Percentiles rank a stretch among this genome's conserved stretches.
These are phyloP conservation scores for Xenosphaeropsis pyriputrescens DNA, from an alignment of 2,329 filamentous ascomycete species.

Conservation along the genomic window DNA sequence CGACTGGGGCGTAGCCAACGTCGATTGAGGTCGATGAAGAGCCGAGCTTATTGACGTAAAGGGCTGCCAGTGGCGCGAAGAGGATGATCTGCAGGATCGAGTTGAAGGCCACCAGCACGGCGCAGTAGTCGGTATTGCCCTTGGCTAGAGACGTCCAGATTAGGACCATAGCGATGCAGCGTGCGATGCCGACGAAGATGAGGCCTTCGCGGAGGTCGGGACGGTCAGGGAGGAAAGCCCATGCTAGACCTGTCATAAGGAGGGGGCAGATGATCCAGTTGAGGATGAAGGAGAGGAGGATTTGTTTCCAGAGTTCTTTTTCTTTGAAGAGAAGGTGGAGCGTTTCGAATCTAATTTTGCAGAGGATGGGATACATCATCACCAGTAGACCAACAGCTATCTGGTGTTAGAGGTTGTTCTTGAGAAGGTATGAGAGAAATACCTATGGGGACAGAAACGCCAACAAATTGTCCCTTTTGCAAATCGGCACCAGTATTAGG, in stretches of 20 bases:
- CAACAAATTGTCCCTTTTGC: conserved; percentile 45
- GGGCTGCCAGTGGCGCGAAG: conserved; percentile 48
- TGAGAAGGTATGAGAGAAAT: conserved; percentile 8
- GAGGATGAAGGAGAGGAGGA: conserved; percentile 59
- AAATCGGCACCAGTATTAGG: conserved; percentile 35
- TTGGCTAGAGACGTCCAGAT: conserved; percentile 70
- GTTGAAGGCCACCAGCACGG: conserved; percentile 63
- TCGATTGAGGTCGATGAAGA: conserved; percentile 26
- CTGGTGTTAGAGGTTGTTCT: not conserved
- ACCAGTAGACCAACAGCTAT: conserved; percentile 65
- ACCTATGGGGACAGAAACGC: conserved; percentile 49
- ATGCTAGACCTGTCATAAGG: conserved; percentile 54
- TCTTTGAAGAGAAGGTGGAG: conserved; percentile 51
- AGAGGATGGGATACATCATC: conserved; percentile 92
- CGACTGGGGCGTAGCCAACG: conserved; percentile 51
- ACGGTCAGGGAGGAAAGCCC: conserved; percentile 50
- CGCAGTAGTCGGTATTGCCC: conserved; percentile 72
- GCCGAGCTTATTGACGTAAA: conserved; percentile 63
- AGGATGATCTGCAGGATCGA: conserved; percentile 62
- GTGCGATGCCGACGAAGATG: conserved; percentile 69
- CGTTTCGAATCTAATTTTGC: conserved; percentile 69
- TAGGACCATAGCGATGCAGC: conserved; percentile 73
- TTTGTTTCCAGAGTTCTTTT: conserved; percentile 58
- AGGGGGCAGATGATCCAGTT: conserved; percentile 79
- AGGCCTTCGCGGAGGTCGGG: conserved; percentile 46